Evolutionary conservation across 2,329 filamentous ascomycete genomes (phyloP).

Genomic region (Cladorrhinum sp.): DNA sequence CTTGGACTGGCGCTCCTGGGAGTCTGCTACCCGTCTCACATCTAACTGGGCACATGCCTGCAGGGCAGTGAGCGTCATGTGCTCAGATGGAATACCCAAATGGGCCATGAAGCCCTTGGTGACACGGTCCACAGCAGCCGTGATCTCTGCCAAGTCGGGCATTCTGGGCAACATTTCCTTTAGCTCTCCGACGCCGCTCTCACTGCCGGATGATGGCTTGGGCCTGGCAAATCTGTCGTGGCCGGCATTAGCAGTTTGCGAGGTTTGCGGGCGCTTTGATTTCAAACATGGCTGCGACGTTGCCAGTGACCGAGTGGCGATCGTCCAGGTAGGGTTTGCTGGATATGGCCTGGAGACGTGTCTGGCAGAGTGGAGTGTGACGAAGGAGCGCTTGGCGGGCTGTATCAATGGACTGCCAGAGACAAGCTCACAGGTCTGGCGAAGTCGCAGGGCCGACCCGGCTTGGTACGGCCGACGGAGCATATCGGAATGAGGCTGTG

Average conservation of each 20-base stretch:
- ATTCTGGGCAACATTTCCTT: constrained; percentile 15
- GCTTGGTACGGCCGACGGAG: constrained; percentile 20
- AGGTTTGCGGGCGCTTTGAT: constrained; percentile 17
- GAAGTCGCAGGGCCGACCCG: constrained; percentile 18
- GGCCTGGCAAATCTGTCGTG: constrained; percentile 18
- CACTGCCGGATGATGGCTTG: constrained; percentile 1
- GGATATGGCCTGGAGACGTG: constrained; percentile 13
- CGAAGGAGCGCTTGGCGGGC: constrained; percentile 26
- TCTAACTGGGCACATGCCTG: constrained; percentile 45
- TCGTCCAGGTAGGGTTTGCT: constrained; percentile 11
- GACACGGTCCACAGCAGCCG: constrained; percentile 41
- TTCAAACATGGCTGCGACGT: constrained; percentile 22
- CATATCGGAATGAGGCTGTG: constrained; percentile 10
- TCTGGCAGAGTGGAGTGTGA: constrained; percentile 22
- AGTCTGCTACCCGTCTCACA: constrained; percentile 31
- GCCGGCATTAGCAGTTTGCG: constrained; percentile 8
- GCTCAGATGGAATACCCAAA: constrained; percentile 44
- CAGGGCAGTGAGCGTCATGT: constrained; percentile 43
- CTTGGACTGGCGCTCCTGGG: constrained; percentile 42
- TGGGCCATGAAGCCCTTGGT: constrained; percentile 43
- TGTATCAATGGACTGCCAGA: constrained; percentile 24
- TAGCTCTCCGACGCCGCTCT: background rate
- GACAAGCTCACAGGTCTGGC: constrained; percentile 32
- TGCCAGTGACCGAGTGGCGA: constrained; percentile 20
- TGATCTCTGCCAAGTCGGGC: constrained; percentile 41